Percentiles rank a stretch among this genome's conserved stretches.
Conservation (phyloP, 1,284 basidiomycete genomes). For the Cerioporus squamosus region DNA sequence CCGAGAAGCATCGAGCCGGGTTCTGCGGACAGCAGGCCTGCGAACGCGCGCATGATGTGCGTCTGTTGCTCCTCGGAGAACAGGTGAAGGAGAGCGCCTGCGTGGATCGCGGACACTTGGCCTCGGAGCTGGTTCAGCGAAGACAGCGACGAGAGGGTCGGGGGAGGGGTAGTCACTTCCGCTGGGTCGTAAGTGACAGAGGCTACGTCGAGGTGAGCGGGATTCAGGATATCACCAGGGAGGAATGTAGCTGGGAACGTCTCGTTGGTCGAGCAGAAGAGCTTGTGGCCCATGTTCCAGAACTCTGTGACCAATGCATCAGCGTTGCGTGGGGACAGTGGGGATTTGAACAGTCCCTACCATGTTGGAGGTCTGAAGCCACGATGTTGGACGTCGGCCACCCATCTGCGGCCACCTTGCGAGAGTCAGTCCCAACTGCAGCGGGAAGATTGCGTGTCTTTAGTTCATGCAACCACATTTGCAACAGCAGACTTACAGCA, state of each 20-base stretch:
- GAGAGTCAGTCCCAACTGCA: constrained; percentile 48
- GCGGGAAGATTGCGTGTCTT: too few relatives aligned
- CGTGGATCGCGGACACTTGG: constrained; percentile 47
- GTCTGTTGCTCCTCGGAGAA: constrained; percentile 46
- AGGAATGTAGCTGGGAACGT: constrained; percentile 49
- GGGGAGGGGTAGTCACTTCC: constrained; percentile 23
- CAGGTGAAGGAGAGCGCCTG: constrained; percentile 52
- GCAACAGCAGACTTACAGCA: too few relatives aligned
- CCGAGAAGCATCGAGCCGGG: constrained; percentile 41
- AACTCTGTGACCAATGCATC: constrained; percentile 22
- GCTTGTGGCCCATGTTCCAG: constrained; percentile 36
- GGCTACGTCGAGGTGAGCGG: constrained; percentile 31
- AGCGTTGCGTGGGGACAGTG: constrained; percentile 21
- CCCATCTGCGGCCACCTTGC: constrained; percentile 46
- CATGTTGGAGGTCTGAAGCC: constrained; percentile 37
- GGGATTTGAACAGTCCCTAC: constrained; percentile 13
- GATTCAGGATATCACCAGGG: constrained; percentile 46
- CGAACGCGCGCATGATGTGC: constrained; percentile 41
- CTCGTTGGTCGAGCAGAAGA: constrained; percentile 34
- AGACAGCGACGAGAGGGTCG: constrained; percentile 37
- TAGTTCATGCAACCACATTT: too few relatives aligned
- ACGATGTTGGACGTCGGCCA: constrained; percentile 38
- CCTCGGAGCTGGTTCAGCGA: constrained; percentile 46
- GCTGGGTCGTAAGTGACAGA: constrained; percentile 27
- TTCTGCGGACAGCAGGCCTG: constrained; percentile 40